These are phyloP conservation scores for Saraca asoca DNA, from an alignment of 331 rosid species.

Conservation along the genomic window DNA sequence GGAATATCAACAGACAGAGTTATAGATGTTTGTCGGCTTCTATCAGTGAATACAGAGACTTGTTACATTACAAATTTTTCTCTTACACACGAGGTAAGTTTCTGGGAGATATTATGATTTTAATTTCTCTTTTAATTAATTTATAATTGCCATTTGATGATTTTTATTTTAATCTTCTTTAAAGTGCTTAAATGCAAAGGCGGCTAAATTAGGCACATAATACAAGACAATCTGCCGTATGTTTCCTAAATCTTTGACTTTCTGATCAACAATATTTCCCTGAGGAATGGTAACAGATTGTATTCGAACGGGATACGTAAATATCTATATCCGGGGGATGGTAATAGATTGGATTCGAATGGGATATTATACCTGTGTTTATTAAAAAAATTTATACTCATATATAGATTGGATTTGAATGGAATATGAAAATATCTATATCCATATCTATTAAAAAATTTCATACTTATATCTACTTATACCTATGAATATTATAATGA, in stretches of 20 bases:
- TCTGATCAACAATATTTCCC: too few species aligned
- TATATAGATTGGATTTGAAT: too few species aligned
- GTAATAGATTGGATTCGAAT: too few species aligned
- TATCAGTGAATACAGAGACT: constrained; percentile 62
- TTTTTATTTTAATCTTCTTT: not conserved
- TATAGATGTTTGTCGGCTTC: constrained; percentile 74
- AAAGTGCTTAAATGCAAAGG: not conserved
- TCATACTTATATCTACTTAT: too few species aligned
- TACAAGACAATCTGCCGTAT: constrained; percentile 24
- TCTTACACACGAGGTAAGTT: constrained; percentile 77
- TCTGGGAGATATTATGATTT: not conserved
- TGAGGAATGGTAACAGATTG: too few species aligned
- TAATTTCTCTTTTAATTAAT: not conserved
- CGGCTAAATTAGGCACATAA: constrained; percentile 1
- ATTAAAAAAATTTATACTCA: too few species aligned
- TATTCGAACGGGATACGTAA: too few species aligned
- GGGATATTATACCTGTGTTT: too few species aligned
- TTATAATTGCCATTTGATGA: not conserved
- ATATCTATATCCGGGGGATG: not conserved
- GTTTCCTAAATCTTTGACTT: constrained; percentile 17
- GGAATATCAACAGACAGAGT: constrained; percentile 95
- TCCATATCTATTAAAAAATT: too few species aligned
- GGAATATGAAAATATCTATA: too few species aligned
- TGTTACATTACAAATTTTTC: constrained; percentile 81
- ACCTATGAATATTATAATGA: too few species aligned